Conservation (phyloP, 2,329 filamentous ascomycete genomes). For the Fusarium praegraminearum region DNA sequence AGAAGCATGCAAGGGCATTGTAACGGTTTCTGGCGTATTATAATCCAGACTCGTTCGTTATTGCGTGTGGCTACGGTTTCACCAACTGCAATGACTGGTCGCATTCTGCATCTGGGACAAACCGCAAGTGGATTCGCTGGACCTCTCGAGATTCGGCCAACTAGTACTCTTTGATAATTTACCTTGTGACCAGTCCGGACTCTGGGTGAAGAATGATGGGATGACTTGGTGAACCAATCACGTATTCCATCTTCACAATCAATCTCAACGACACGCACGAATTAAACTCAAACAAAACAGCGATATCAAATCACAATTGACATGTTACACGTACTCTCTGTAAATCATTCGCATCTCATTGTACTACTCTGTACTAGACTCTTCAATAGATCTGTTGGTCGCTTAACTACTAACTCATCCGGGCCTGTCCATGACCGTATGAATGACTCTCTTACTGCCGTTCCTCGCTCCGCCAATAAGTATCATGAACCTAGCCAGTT, state of each 20-base stretch:
- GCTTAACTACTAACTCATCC: background rate
- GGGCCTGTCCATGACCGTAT: background rate
- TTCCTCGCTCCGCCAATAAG: slow-evolving; percentile 6
- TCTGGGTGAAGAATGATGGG: slow-evolving; percentile 1
- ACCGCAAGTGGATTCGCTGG: background rate
- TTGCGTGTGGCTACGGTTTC: slow-evolving; percentile 34
- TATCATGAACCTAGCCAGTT: slow-evolving; percentile 7
- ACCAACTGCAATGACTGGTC: slow-evolving; percentile 26
- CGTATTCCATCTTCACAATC: background rate
- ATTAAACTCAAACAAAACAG: background rate
- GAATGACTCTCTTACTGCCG: background rate
- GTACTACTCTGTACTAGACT: slow-evolving; percentile 5
- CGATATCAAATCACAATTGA: background rate
- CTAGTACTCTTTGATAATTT: background rate
- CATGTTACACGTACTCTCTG: background rate
- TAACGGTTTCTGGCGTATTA: slow-evolving; percentile 7
- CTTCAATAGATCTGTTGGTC: slow-evolving; percentile 21
- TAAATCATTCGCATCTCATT: slow-evolving; percentile 6
- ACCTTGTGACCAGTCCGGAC: background rate
- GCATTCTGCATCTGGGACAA: slow-evolving; percentile 10
- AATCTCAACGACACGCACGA: background rate
- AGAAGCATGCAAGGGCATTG: slow-evolving; percentile 23
- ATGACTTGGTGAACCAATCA: slow-evolving; percentile 24
- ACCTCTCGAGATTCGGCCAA: background rate
- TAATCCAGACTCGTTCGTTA: slow-evolving; percentile 14